Evolutionary conservation across 2,329 filamentous ascomycete species (phyloP).

Genomic region (Aspergillus sp.): DNA sequence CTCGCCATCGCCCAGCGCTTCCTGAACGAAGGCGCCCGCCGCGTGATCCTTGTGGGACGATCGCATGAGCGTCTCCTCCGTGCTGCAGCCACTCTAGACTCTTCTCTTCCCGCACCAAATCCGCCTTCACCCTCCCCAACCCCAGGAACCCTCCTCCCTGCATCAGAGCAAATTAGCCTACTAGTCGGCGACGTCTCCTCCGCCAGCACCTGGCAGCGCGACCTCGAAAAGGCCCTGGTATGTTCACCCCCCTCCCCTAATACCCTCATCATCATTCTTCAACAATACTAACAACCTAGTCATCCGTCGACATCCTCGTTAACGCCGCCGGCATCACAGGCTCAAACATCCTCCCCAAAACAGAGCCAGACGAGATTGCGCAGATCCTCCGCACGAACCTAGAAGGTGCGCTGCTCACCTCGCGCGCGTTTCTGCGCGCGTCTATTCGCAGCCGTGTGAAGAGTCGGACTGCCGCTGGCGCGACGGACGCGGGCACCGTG

Average conservation of each 20-base stretch:
- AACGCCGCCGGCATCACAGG: slow-evolving; percentile 78
- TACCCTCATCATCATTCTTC: slow-evolving; percentile 26
- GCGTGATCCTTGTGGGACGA: slow-evolving; percentile 61
- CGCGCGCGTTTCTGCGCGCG: slow-evolving; percentile 37
- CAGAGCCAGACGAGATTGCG: slow-evolving; percentile 51
- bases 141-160: slow-evolving; percentile 10
- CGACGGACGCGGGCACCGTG: neutral
- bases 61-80: slow-evolving; percentile 46
- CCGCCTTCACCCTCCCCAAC: neutral
- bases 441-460: slow-evolving; percentile 31
- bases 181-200: slow-evolving; percentile 40
- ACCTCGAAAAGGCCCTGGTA: slow-evolving; percentile 42
- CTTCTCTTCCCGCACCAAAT: neutral
- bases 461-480: slow-evolving; percentile 15
- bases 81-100: slow-evolving; percentile 31
- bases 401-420: slow-evolving; percentile 42
- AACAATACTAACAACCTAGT: slow-evolving; percentile 21
- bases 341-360: slow-evolving; percentile 60
- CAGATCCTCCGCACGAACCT: slow-evolving; percentile 70
- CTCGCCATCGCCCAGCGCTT: slow-evolving; percentile 66
- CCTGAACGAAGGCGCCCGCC: slow-evolving; percentile 58
- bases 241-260: neutral
- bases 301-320: slow-evolving; percentile 60
- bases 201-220: slow-evolving; percentile 31
- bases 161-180: slow-evolving; percentile 23